A percentile compares a stretch with the other conserved stretches of the same genome.
phyloP scores from a whole-genome alignment of 768 basidiomycete genomes.

The Hericium erinaceus region DNA sequence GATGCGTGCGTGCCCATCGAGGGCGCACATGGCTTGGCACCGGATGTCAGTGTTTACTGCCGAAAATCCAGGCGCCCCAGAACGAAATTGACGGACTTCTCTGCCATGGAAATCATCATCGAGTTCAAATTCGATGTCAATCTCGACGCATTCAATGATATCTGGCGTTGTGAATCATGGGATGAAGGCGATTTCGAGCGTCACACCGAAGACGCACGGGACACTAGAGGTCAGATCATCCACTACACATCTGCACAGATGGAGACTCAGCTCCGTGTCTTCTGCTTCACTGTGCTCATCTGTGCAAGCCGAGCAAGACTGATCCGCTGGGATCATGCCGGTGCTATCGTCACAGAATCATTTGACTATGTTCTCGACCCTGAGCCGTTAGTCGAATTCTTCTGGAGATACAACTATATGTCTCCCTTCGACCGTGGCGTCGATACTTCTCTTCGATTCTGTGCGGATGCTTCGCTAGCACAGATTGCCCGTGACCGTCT shows the following conservation, averaged over 20 bases:
- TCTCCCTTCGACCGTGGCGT: background rate
- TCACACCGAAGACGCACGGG: background rate
- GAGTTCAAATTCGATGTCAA: background rate
- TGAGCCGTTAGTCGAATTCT: background rate
- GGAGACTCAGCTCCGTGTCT: slow-evolving; percentile 1
- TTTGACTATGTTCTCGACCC: background rate
- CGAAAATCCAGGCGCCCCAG: no score
- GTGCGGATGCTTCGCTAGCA: no score
- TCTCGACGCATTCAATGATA: background rate
- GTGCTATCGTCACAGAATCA: background rate
- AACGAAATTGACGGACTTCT: background rate
- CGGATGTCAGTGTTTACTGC: background rate
- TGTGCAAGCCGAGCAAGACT: background rate
- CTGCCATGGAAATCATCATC: background rate
- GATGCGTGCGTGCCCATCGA: background rate
- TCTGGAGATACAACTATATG: slow-evolving; percentile 5
- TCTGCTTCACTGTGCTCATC: background rate
- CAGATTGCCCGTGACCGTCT: no score
- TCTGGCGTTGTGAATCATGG: no score
- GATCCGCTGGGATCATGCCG: slow-evolving; percentile 5
- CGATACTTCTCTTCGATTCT: background rate
- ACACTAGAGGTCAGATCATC: background rate
- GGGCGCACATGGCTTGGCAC: background rate
- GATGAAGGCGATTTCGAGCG: background rate
- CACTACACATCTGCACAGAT: background rate